phyloP scores from a whole-genome alignment of 2,329 filamentous ascomycete species.

The Colletotrichum orchidophilum region DNA sequence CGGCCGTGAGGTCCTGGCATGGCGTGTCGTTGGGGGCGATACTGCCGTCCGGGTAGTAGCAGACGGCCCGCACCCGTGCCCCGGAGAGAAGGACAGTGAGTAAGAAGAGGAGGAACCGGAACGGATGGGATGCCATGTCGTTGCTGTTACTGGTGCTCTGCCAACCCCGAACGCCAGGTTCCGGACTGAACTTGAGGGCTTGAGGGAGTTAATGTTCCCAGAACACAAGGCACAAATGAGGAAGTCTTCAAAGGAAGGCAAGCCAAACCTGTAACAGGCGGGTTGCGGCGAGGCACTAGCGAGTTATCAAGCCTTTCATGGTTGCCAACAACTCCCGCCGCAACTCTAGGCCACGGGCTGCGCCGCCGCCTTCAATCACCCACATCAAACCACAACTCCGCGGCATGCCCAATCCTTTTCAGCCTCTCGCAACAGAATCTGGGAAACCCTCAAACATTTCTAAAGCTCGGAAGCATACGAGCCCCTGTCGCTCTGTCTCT shows the following conservation, averaged over 20 bases:
- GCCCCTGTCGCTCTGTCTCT: neutral
- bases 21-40: conserved; percentile 42
- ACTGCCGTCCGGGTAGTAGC: conserved; percentile 44
- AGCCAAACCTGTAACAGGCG: neutral
- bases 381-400: neutral
- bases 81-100: neutral
- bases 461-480: neutral
- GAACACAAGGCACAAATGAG: neutral
- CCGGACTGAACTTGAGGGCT: neutral
- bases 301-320: neutral
- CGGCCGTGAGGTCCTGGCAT: conserved; percentile 39
- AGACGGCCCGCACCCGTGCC: conserved; percentile 22
- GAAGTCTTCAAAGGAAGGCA: neutral
- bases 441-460: neutral
- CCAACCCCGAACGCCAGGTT: neutral
- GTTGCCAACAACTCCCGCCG: neutral
- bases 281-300: neutral
- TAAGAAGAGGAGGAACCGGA: neutral
- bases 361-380: neutral
- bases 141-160: neutral
- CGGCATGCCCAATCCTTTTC: neutral
- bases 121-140: neutral
- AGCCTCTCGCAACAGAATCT: neutral
- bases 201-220: neutral
- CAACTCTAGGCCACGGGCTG: neutral